Percentiles rank a stretch among this genome's conserved stretches.
These are phyloP conservation scores for Gaeumannomyces tritici DNA, from an alignment of 2,329 filamentous ascomycete genomes.

Conservation along the genomic window DNA sequence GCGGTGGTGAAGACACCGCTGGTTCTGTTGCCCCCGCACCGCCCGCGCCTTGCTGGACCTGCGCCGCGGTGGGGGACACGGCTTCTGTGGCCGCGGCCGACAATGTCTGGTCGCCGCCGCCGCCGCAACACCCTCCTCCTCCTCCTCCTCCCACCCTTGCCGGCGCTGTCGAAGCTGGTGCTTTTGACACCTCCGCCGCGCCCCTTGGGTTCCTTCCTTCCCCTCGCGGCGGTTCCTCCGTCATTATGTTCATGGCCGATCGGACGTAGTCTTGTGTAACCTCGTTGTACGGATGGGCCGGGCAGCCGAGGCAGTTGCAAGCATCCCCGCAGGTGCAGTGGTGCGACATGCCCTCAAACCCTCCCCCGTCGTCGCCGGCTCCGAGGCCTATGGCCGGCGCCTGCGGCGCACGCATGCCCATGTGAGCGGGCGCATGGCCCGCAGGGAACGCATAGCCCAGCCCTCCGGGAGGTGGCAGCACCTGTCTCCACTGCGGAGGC, in stretches of 20 bases:
- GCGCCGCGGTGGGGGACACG: background rate
- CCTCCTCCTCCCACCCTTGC: background rate
- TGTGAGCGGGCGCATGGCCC: background rate
- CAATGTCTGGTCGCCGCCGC: background rate
- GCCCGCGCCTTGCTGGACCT: background rate
- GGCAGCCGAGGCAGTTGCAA: constrained; percentile 14
- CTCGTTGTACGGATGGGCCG: constrained; percentile 13
- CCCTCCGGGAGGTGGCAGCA: constrained; percentile 3
- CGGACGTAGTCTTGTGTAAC: constrained; percentile 12
- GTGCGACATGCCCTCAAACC: constrained; percentile 4
- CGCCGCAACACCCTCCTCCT: background rate
- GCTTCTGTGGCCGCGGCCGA: background rate
- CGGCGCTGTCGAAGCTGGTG: background rate
- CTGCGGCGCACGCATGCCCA: background rate
- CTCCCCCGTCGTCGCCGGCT: background rate
- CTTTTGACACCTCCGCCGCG: background rate
- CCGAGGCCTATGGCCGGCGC: background rate
- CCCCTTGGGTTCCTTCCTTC: background rate
- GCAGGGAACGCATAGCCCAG: background rate
- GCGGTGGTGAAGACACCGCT: constrained; percentile 21
- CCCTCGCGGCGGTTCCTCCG: constrained; percentile 6
- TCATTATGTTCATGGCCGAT: constrained; percentile 9
- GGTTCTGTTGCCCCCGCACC: background rate
- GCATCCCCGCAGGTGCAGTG: constrained; percentile 14
- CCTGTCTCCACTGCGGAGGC: constrained; percentile 11